These are phyloP conservation scores for Fraxinus dipetala DNA, from an alignment of 305 asterid species.

Conservation along the genomic window DNA sequence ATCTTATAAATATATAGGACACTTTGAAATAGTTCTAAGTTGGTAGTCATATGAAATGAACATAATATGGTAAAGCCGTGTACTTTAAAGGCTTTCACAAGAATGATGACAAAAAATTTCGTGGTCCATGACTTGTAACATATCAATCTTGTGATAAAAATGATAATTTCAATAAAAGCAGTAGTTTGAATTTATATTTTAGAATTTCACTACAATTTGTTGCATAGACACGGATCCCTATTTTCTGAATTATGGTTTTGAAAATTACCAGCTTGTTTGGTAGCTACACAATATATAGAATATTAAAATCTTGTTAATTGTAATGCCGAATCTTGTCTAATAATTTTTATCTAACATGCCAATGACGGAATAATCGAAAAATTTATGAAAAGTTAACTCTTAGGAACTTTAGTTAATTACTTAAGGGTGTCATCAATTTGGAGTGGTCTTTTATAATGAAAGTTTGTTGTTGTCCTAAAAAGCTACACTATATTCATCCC, in stretches of 20 bases:
- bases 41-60: neutral
- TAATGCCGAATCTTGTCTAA: neutral
- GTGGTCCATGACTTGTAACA: neutral
- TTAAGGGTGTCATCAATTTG: neutral
- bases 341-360: neutral
- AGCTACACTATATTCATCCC: neutral
- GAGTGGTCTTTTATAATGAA: neutral
- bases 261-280: neutral
- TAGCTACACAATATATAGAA: neutral
- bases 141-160: neutral
- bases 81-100: neutral
- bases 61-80: neutral
- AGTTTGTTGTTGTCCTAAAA: neutral
- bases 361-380: neutral
- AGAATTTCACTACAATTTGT: neutral
- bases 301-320: neutral
- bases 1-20: neutral
- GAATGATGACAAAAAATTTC: neutral
- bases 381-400: neutral
- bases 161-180: neutral
- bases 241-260: neutral
- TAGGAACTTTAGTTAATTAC: neutral
- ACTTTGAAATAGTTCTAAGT: neutral
- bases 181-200: neutral
- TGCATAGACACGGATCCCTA: neutral